Evolutionary conservation across 2,329 filamentous ascomycete species (phyloP).

Genomic region (Aspergillus fijiensis): DNA sequence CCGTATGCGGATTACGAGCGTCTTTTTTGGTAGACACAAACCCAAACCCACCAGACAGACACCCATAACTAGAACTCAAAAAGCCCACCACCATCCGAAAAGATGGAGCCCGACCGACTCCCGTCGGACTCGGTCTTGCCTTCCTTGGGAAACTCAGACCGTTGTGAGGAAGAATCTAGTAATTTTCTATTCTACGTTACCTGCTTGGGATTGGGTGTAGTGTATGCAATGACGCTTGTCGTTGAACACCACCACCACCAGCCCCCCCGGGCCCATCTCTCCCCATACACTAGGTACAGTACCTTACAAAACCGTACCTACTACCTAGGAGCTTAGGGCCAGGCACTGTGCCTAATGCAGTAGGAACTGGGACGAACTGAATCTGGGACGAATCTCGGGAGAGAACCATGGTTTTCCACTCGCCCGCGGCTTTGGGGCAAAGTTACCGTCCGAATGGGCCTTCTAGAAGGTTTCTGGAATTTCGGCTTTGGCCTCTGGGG

Average conservation of each 20-base stretch:
- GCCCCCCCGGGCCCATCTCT: too few relatives aligned
- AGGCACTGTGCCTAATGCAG: not conserved
- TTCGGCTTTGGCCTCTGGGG: constrained; percentile 1
- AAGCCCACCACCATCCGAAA: not conserved
- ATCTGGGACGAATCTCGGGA: not conserved
- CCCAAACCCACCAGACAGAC: too few relatives aligned
- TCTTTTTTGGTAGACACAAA: too few relatives aligned
- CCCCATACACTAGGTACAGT: not conserved
- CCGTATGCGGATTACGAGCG: constrained; percentile 8
- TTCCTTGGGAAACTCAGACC: not conserved
- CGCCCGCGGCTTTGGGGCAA: not conserved
- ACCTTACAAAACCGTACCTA: too few relatives aligned
- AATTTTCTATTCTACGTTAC: not conserved
- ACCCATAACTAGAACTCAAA: too few relatives aligned
- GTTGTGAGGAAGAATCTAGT: not conserved
- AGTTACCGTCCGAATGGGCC: constrained; percentile 5
- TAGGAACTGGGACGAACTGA: not conserved
- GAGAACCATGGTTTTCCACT: constrained; percentile 12
- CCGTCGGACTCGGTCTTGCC: not conserved
- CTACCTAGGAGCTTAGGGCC: too few relatives aligned
- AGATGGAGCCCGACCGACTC: too few relatives aligned
- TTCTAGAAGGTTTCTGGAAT: constrained; percentile 17
- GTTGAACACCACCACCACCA: not conserved
- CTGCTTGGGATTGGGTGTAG: not conserved
- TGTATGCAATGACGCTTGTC: not conserved